These are phyloP conservation scores for Plectosphaerella cucumerina DNA, from an alignment of 2,329 filamentous ascomycete genomes.

Conservation along the genomic window DNA sequence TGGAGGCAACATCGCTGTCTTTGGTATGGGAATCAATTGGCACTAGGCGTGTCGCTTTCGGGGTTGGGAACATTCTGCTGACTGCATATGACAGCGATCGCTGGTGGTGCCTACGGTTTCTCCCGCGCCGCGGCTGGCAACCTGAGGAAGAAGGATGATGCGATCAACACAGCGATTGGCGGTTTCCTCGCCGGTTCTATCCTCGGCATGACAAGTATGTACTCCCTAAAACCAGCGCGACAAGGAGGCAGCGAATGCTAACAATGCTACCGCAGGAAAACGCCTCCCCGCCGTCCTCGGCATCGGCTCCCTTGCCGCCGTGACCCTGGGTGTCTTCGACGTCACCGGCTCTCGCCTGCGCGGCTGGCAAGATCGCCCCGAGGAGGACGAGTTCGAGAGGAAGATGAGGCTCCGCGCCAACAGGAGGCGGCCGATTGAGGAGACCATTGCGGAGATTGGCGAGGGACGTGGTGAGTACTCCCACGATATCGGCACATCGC, in stretches of 20 bases:
- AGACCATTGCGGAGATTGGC: conserved; percentile 77
- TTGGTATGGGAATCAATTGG: conserved; percentile 6
- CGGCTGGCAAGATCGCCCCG: conserved; percentile 39
- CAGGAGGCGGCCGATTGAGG: conserved; percentile 68
- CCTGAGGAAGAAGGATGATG: conserved; percentile 78
- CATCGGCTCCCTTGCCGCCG: conserved; percentile 54
- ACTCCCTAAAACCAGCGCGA: neutral
- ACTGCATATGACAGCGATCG: conserved; percentile 48
- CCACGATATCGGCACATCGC: neutral
- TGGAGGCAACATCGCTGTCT: conserved; percentile 62
- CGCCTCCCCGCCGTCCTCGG: conserved; percentile 69
- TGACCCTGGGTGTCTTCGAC: conserved; percentile 59
- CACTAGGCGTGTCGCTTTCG: neutral
- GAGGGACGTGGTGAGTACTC: conserved; percentile 75
- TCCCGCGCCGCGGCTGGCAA: conserved; percentile 74
- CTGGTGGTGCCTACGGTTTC: conserved; percentile 76
- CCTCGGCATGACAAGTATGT: conserved; percentile 68
- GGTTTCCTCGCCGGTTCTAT: conserved; percentile 73
- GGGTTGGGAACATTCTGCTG: neutral
- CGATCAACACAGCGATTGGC: conserved; percentile 68
- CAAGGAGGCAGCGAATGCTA: neutral
- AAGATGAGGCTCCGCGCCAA: conserved; percentile 72
- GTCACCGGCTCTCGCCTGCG: conserved; percentile 61
- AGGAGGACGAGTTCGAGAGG: conserved; percentile 67
- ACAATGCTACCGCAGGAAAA: conserved; percentile 21